A percentile compares a stretch with the other conserved stretches of the same genome.
These are phyloP conservation scores for Myxozyma udenii DNA, from an alignment of 805 yeast genomes.

Conservation along the genomic window DNA sequence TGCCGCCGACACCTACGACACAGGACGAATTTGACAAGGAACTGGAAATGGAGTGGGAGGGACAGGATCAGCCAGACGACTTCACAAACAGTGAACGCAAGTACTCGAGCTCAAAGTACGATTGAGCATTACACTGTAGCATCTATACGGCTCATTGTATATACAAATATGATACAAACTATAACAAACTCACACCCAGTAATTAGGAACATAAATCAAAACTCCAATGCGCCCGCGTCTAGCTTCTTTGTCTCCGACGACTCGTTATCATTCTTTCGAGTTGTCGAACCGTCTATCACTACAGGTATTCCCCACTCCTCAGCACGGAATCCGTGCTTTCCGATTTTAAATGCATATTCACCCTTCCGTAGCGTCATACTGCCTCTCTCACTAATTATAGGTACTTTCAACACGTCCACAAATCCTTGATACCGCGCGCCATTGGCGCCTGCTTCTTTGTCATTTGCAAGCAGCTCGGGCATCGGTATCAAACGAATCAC, in stretches of 20 bases:
- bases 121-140: not conserved
- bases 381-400: conserved; percentile 71
- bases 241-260: not conserved
- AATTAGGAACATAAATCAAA: too few species aligned
- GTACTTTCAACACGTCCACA: conserved; percentile 69
- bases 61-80: conserved; percentile 29
- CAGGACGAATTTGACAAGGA: conserved; percentile 26
- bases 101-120: conserved; percentile 26
- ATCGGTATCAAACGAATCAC: conserved; percentile 70
- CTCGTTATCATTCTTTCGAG: not conserved
- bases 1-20: conserved; percentile 12
- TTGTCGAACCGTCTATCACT: conserved; percentile 58
- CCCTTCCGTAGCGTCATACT: conserved; percentile 69
- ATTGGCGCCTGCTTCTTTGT: not conserved
- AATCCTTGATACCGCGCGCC: conserved; percentile 58
- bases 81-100: conserved; percentile 21
- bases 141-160: not conserved
- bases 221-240: conserved; percentile 7
- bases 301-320: conserved; percentile 98
- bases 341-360: conserved; percentile 83
- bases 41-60: conserved; percentile 27
- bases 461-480: not conserved
- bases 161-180: not conserved
- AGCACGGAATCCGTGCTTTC: conserved; percentile 77
- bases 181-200: too few species aligned